These are phyloP conservation scores for Litsea cubeba DNA, from an alignment of 164 flowering plant species.

Conservation along the genomic window DNA sequence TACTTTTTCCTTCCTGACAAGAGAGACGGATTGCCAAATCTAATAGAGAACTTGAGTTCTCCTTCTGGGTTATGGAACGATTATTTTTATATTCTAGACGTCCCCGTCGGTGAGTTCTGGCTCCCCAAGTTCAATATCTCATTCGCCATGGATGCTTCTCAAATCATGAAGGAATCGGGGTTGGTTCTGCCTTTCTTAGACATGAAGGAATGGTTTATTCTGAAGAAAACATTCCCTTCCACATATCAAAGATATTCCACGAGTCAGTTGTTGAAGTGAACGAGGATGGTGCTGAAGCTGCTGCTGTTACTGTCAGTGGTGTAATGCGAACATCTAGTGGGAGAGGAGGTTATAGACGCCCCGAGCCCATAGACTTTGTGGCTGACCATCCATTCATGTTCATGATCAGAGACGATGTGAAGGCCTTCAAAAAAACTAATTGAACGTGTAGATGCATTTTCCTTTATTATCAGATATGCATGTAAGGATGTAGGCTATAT, in stretches of 20 bases:
- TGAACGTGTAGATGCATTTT: background rate
- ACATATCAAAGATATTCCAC: conserved; percentile 1
- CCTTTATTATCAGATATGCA: no score
- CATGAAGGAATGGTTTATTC: conserved; percentile 7
- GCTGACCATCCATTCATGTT: conserved; percentile 14
- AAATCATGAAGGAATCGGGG: conserved; percentile 7
- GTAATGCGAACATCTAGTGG: no score
- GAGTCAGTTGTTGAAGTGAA: conserved; percentile 7
- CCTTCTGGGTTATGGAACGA: conserved; percentile 9
- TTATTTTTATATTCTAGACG: background rate
- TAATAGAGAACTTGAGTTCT: conserved; percentile 11
- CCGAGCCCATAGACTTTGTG: background rate
- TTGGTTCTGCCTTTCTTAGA: conserved; percentile 7
- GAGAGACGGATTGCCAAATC: conserved; percentile 12
- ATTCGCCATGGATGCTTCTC: conserved; percentile 14
- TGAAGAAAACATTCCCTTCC: background rate
- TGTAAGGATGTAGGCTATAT: no score
- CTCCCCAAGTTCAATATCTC: conserved; percentile 24
- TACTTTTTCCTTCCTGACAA: conserved; percentile 18
- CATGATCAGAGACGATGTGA: conserved; percentile 7
- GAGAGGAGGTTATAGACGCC: background rate
- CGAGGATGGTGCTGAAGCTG: conserved; percentile 16
- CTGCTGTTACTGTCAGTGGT: background rate
- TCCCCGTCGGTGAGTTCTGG: background rate
- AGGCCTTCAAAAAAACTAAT: background rate